Base-by-base conservation (phyloP, 768 basidiomycete species). In the Exsudoporus frostii region DNA sequence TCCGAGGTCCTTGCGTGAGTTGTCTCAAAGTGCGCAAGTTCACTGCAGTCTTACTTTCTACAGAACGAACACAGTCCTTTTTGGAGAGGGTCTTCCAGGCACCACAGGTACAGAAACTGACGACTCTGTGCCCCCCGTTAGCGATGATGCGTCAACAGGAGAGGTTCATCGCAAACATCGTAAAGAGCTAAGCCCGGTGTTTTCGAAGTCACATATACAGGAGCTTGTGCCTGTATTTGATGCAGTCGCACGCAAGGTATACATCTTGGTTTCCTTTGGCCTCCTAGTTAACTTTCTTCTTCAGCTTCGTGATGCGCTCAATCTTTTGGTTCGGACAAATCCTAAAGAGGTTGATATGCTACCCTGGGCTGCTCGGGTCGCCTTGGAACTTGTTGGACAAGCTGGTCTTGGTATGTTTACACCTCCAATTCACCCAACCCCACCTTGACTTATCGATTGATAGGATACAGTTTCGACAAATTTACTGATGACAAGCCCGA, bases 391-490 rank as follows among this genome's bases (percentile, higher is more conserved):
- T n/a, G 22, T 50, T 13, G 48, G 48, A 17, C 39, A 50, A 50
- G 48, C 5, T 41, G 48, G 48, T n/a, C 48, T 50, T 30, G 48
- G 48, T 48, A 24, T 22, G 15, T 14, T 48, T 30, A 5, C 13
- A 19, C 13, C 1, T 29, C 9, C n/a, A 11, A 29, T 29, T 19
- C n/a, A n/a, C n/a, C 24, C 17, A 43, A 7, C 27, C 6, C 6
- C 11, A 8, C n/a, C 3, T 43, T 43, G 7, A 19, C 11, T 29
- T 4, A 6, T 29, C 42, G 5, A 20, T 29, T 11, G 37, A 24
- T 20, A 50, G 48, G 48, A 50, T 41, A 50, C 22, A 50, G 48
- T 40, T 50, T 50, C 30, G 48, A 50, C 30, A 50, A 41, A n/a
- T 50, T 50, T 22, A 41, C 48, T 10, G 48, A 50, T 14, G 48